phyloP scores from a whole-genome alignment of 805 yeast species.

The Candida tallmaniae region DNA sequence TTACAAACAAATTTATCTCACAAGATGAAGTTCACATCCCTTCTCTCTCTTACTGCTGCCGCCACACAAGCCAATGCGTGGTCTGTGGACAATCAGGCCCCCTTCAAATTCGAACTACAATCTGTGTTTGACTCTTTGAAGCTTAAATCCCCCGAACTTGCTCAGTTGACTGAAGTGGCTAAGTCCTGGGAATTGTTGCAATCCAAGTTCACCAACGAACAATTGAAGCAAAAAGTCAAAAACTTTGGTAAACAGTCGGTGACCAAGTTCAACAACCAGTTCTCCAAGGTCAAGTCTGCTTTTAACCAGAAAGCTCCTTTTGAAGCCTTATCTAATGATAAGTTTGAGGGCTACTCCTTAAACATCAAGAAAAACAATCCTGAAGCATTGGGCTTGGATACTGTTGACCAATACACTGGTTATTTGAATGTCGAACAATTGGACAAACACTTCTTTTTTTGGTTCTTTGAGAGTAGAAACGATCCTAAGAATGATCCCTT shows the following conservation, averaged over 20 bases:
- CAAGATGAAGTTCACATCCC: constrained; percentile 11
- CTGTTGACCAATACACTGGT: constrained; percentile 36
- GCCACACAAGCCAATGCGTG: constrained; percentile 9
- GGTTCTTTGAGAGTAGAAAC: constrained; percentile 90
- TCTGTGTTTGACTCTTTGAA: constrained; percentile 7
- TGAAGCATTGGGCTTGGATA: constrained; percentile 31
- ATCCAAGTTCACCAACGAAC: constrained; percentile 7
- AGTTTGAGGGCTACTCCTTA: constrained; percentile 23
- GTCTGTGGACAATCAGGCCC: constrained; percentile 6
- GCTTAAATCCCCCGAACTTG: constrained; percentile 7
- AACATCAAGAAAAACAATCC: constrained; percentile 32
- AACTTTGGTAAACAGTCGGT: constrained; percentile 1
- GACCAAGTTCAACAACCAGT: constrained; percentile 2
- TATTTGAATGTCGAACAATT: constrained; percentile 31
- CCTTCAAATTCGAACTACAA: constrained; percentile 6
- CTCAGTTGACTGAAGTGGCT: constrained; percentile 7
- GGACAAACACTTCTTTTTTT: constrained; percentile 80
- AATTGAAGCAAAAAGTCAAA: constrained; percentile 9
- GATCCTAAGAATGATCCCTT: constrained; percentile 85
- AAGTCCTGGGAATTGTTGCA: constrained; percentile 17
- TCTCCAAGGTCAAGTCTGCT: background rate
- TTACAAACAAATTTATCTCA: too few relatives aligned
- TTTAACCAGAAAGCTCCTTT: constrained; percentile 7
- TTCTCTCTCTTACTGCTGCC: constrained; percentile 9
- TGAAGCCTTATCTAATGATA: constrained; percentile 16